phyloP scores from a whole-genome alignment of 2,329 filamentous ascomycete species.

The Setomelanomma holmii region DNA sequence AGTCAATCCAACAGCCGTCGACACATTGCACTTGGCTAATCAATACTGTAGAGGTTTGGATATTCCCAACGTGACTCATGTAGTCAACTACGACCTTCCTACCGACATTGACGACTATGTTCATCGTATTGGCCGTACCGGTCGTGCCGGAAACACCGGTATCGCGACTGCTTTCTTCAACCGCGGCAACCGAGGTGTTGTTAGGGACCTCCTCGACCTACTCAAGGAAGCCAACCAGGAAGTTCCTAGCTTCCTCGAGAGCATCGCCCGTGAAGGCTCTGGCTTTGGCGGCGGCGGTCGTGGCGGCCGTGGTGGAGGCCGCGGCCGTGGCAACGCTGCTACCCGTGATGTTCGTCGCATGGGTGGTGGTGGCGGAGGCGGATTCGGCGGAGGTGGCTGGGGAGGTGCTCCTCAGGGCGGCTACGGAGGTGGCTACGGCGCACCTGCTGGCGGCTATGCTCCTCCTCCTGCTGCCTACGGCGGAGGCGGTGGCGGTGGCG shows the following conservation, averaged over 20 bases:
- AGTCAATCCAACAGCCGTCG: constrained; percentile 14
- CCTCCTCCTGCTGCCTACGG: constrained; percentile 66
- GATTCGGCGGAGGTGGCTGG: constrained; percentile 55
- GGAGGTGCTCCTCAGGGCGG: constrained; percentile 42
- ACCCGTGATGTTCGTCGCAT: constrained; percentile 85
- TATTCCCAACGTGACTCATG: constrained; percentile 95
- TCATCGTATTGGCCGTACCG: constrained; percentile 99
- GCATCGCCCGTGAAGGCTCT: constrained; percentile 92
- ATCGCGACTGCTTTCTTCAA: constrained; percentile 99
- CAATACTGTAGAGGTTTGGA: constrained; percentile 66
- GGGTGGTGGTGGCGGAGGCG: constrained; percentile 63
- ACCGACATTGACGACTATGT: constrained; percentile 99
- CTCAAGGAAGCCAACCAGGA: constrained; percentile 99
- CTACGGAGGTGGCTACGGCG: constrained; percentile 37
- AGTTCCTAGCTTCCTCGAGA: constrained; percentile 91
- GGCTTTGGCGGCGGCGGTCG: constrained; percentile 76
- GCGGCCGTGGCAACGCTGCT: constrained; percentile 71
- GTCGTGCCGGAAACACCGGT: constrained; percentile 99
- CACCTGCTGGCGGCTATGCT: constrained; percentile 63
- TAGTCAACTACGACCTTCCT: constrained; percentile 99
- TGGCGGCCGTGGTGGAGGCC: constrained; percentile 69
- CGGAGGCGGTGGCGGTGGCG: constrained; percentile 39
- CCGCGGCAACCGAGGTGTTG: constrained; percentile 97
- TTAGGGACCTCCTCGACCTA: constrained; percentile 94
- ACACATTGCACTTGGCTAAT: not conserved